These are phyloP conservation scores for Colletotrichum sp. DNA, from an alignment of 2,329 filamentous ascomycete genomes.

Conservation along the genomic window DNA sequence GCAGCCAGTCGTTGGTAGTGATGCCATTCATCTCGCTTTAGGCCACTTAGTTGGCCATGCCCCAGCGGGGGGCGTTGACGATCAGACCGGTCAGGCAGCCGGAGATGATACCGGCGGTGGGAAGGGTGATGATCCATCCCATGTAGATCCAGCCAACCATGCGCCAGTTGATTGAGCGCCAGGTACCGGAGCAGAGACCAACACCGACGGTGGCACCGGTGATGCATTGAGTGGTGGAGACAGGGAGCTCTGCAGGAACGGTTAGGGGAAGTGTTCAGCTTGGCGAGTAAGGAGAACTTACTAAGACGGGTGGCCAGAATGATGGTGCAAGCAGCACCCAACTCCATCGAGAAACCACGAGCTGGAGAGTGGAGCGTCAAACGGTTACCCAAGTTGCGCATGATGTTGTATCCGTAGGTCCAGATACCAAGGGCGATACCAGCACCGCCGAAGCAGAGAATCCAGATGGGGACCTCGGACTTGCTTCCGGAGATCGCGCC, in stretches of 20 bases:
- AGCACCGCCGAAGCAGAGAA: slow-evolving; percentile 46
- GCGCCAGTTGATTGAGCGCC: slow-evolving; percentile 61
- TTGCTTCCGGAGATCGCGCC: slow-evolving; percentile 46
- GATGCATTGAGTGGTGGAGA: slow-evolving; percentile 65
- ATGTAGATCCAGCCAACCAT: slow-evolving; percentile 58
- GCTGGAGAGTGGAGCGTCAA: slow-evolving; percentile 62
- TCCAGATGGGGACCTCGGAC: slow-evolving; percentile 62
- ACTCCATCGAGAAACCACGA: slow-evolving; percentile 53
- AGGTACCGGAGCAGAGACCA: slow-evolving; percentile 57
- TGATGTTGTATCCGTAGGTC: slow-evolving; percentile 61
- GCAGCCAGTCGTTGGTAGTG: neutral
- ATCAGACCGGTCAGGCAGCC: slow-evolving; percentile 63
- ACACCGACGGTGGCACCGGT: slow-evolving; percentile 62
- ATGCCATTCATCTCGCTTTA: neutral
- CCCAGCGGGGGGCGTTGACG: slow-evolving; percentile 60
- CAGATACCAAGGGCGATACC: slow-evolving; percentile 50
- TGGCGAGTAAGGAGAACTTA: too few relatives aligned
- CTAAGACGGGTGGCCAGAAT: slow-evolving; percentile 66
- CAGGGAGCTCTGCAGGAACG: slow-evolving; percentile 44
- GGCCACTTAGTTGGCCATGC: slow-evolving; percentile 8
- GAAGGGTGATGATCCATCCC: slow-evolving; percentile 56
- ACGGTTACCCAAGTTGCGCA: slow-evolving; percentile 63
- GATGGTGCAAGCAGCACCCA: slow-evolving; percentile 64
- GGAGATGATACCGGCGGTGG: slow-evolving; percentile 53
- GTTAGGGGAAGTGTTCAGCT: neutral